Percentiles rank a stretch among this genome's conserved stretches.
phyloP scores from a whole-genome alignment of 2,329 filamentous ascomycete species.

The Macroventuria anomochaeta region DNA sequence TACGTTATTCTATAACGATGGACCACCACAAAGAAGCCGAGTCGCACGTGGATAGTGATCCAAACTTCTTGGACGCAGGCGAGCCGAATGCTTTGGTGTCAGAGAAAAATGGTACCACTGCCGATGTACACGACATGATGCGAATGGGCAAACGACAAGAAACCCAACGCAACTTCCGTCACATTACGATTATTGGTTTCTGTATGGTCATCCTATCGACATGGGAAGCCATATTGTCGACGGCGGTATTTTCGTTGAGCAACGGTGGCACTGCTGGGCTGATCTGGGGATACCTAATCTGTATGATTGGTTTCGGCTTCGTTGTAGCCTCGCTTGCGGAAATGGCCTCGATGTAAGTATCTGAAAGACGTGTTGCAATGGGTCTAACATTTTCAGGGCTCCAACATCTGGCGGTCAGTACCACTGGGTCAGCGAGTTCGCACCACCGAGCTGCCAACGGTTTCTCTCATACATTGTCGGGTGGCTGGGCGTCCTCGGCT shows the following conservation, averaged over 20 bases:
- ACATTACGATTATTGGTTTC: slow-evolving; percentile 27
- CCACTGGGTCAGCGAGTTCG: slow-evolving; percentile 36
- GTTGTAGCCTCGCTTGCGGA: slow-evolving; percentile 36
- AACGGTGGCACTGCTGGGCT: slow-evolving; percentile 41
- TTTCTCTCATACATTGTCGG: slow-evolving; percentile 37
- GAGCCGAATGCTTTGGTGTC: slow-evolving; percentile 16
- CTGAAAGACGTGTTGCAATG: neutral
- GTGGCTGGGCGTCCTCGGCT: slow-evolving; percentile 49
- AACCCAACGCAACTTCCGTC: slow-evolving; percentile 23
- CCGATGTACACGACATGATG: slow-evolving; percentile 29
- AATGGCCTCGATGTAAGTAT: slow-evolving; percentile 40
- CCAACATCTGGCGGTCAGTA: slow-evolving; percentile 29
- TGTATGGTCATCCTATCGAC: slow-evolving; percentile 29
- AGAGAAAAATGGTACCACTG: slow-evolving; percentile 25
- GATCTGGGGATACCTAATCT: slow-evolving; percentile 39
- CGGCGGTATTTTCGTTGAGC: slow-evolving; percentile 19
- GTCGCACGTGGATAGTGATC: slow-evolving; percentile 16
- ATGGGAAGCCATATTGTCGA: slow-evolving; percentile 27
- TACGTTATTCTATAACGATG: no score
- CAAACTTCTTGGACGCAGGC: slow-evolving; percentile 13
- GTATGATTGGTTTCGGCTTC: slow-evolving; percentile 32
- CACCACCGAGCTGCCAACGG: slow-evolving; percentile 33
- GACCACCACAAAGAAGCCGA: slow-evolving; percentile 16
- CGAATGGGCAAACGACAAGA: slow-evolving; percentile 37
- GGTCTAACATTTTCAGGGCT: slow-evolving; percentile 9